These are phyloP conservation scores for Lophiotrema nucula DNA, from an alignment of 495 filamentous ascomycete species.

Conservation along the genomic window DNA sequence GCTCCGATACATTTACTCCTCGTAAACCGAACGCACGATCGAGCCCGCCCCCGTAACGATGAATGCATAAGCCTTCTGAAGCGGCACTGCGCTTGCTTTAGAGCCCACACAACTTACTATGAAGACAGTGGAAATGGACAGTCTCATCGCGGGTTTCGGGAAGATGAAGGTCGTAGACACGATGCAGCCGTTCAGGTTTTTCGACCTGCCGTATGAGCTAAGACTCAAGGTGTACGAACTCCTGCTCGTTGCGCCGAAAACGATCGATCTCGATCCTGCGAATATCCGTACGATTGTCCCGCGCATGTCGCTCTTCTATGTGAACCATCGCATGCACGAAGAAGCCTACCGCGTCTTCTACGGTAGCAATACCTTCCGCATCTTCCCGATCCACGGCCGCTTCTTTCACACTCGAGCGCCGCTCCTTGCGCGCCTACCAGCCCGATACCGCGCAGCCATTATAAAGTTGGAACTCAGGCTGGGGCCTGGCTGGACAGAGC, in stretches of 20 bases:
- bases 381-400: constrained; percentile 73
- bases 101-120: neutral
- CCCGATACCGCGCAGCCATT: constrained; percentile 63
- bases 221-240: constrained; percentile 68
- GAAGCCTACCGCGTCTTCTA: constrained; percentile 78
- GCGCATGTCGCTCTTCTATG: constrained; percentile 61
- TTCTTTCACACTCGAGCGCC: constrained; percentile 63
- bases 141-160: neutral
- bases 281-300: constrained; percentile 60
- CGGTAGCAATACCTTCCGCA: constrained; percentile 68
- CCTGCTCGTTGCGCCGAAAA: constrained; percentile 54
- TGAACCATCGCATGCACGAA: constrained; percentile 61
- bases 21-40: too few species aligned
- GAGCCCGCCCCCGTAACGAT: constrained; percentile 26
- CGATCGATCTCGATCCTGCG: constrained; percentile 68
- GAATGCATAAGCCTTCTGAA: constrained; percentile 37
- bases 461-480: constrained; percentile 72
- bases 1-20: constrained; percentile 39
- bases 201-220: constrained; percentile 75
- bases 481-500: constrained; percentile 76
- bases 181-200: constrained; percentile 60
- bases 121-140: neutral
- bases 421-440: constrained; percentile 63
- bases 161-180: neutral
- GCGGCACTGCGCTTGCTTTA: constrained; percentile 23